Percentiles rank a stretch among this genome's conserved stretches.
Conservation (phyloP, 2,329 filamentous ascomycete species). For the Sclerotiophoma versabilis region DNA sequence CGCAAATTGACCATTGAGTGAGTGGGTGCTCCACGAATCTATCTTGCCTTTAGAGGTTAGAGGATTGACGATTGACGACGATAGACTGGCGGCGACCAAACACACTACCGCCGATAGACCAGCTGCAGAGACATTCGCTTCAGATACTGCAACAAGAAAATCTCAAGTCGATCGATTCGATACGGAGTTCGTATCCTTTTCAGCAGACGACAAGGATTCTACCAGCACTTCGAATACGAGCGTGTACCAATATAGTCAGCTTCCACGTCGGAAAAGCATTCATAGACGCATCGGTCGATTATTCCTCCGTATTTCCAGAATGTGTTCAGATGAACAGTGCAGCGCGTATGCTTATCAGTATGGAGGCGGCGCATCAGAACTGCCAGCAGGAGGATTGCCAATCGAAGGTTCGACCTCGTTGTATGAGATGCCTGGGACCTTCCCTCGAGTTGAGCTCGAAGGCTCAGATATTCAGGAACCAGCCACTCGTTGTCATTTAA, state of each 20-base stretch:
- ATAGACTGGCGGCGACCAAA: constrained; percentile 11
- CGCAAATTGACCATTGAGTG: constrained; percentile 14
- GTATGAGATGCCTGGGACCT: constrained; percentile 10
- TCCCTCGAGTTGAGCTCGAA: constrained; percentile 6
- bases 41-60: not conserved
- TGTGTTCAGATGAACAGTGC: not conserved
- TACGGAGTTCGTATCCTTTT: not conserved
- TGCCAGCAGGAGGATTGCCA: not conserved
- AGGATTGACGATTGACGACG: not conserved
- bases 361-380: not conserved
- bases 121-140: not conserved
- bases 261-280: constrained; percentile 7
- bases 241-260: not conserved
- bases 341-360: constrained; percentile 1
- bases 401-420: not conserved
- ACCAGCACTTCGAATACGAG: not conserved
- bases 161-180: not conserved
- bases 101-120: not conserved
- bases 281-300: constrained; percentile 1
- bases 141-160: not conserved
- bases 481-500: not conserved
- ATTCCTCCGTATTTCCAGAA: not conserved
- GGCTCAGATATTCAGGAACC: not conserved
- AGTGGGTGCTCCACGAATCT: constrained; percentile 7
- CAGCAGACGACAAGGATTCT: not conserved